phyloP scores from a whole-genome alignment of 169 alveolate genomes.

The Plasmodium berghei region DNA sequence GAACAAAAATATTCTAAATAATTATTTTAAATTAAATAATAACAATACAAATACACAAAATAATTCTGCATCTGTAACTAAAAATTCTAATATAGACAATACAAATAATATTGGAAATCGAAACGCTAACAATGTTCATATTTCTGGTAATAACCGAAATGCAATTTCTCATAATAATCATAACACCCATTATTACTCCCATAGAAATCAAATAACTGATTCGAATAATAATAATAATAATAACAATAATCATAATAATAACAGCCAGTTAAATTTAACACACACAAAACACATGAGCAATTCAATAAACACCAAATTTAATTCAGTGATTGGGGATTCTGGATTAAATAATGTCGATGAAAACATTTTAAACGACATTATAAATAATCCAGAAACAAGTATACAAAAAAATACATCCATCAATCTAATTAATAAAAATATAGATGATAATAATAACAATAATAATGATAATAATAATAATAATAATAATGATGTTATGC shows the following conservation, averaged over 20 bases:
- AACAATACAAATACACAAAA: slow-evolving; percentile 31
- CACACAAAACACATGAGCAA: slow-evolving; percentile 1
- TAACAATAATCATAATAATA: not conserved
- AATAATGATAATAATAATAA: too few relatives aligned
- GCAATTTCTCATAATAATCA: not conserved
- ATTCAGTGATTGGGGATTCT: slow-evolving; percentile 19
- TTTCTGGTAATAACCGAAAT: not conserved
- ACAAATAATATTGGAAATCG: slow-evolving; percentile 2
- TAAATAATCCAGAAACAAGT: slow-evolving; percentile 30
- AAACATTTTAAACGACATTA: slow-evolving; percentile 22
- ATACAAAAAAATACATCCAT: slow-evolving; percentile 32
- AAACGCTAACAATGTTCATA: not conserved
- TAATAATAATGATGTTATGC: slow-evolving; percentile 1
- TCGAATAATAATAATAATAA: not conserved
- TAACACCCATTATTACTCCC: not conserved
- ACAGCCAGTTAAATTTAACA: slow-evolving; percentile 19
- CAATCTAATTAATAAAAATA: slow-evolving; percentile 61
- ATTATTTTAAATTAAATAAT: slow-evolving; percentile 35
- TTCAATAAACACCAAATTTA: slow-evolving; percentile 28
- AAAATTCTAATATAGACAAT: not conserved
- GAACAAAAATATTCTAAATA: slow-evolving; percentile 35
- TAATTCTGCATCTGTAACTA: slow-evolving; percentile 31
- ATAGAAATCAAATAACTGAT: not conserved
- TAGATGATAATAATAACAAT: slow-evolving; percentile 24
- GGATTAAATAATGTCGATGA: slow-evolving; percentile 9